These are phyloP conservation scores for Alternaria sp. DNA, from an alignment of 2,329 filamentous ascomycete species.

Conservation along the genomic window DNA sequence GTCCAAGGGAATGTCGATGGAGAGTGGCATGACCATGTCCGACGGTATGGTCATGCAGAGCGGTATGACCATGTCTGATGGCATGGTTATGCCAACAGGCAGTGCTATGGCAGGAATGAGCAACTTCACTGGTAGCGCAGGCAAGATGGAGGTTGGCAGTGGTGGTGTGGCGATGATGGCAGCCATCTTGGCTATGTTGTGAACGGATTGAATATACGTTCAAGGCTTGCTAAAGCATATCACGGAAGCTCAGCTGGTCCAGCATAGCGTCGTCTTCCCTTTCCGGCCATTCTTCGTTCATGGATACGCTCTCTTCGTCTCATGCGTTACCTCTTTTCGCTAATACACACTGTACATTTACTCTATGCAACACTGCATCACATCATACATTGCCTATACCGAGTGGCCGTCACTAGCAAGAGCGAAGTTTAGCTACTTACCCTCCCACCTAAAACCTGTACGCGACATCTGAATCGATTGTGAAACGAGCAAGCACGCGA, in stretches of 20 bases:
- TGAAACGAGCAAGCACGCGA: not conserved
- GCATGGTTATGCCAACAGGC: constrained; percentile 7
- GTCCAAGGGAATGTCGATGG: constrained; percentile 34
- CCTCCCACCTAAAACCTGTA: not conserved
- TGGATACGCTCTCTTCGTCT: not conserved
- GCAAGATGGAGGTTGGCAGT: constrained; percentile 3
- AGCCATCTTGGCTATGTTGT: constrained; percentile 16
- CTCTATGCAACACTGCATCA: not conserved
- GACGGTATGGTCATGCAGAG: constrained; percentile 27
- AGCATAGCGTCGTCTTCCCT: not conserved
- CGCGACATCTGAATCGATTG: not conserved
- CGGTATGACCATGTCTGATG: not conserved
- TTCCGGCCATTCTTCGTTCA: not conserved
- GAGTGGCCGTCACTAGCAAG: not conserved
- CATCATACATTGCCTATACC: not conserved
- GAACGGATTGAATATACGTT: not conserved
- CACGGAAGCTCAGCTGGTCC: not conserved
- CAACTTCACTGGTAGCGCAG: constrained; percentile 14
- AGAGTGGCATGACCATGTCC: constrained; percentile 45
- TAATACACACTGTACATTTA: not conserved
- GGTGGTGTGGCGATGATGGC: constrained; percentile 14
- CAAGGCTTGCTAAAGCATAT: not conserved
- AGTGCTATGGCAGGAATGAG: constrained; percentile 36
- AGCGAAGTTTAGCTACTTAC: not conserved
- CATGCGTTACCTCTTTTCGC: not conserved